Evolutionary conservation across 768 basidiomycete genomes (phyloP).

Genomic region (Dioszegia hungarica): DNA sequence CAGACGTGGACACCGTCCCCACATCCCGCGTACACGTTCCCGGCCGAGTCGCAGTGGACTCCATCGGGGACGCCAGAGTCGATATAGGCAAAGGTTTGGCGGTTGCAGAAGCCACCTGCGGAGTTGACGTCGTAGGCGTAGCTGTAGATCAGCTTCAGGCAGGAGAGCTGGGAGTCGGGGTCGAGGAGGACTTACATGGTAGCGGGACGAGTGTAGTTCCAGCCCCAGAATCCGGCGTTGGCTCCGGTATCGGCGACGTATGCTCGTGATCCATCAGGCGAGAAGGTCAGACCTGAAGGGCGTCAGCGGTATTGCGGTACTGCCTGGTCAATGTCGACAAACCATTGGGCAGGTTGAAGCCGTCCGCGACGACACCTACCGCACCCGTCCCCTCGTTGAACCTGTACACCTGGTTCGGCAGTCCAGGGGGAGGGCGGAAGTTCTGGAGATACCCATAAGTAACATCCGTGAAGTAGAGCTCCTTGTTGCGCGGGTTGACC

Average conservation of each 20-base stretch:
- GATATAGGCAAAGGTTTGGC: conserved; percentile 40
- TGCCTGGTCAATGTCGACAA: no score
- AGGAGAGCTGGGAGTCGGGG: background rate
- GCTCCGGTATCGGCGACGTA: conserved; percentile 55
- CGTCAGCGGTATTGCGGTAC: no score
- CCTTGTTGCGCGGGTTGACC: conserved; percentile 62
- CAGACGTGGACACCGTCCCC: conserved; percentile 45
- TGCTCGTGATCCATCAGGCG: conserved; percentile 60
- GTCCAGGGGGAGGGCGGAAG: conserved; percentile 63
- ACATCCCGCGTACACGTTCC: conserved; percentile 41
- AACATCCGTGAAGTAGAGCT: conserved; percentile 70
- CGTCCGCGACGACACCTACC: conserved; percentile 69
- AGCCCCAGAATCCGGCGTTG: conserved; percentile 28
- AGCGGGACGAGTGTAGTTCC: conserved; percentile 56
- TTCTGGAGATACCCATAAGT: conserved; percentile 60
- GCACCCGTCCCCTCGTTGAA: conserved; percentile 63
- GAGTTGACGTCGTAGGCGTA: conserved; percentile 41
- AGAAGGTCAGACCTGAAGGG: conserved; percentile 60
- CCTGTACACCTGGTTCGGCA: conserved; percentile 73
- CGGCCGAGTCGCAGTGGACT: conserved; percentile 36
- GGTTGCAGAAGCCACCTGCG: conserved; percentile 31
- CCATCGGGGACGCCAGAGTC: conserved; percentile 33
- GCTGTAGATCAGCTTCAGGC: conserved; percentile 9
- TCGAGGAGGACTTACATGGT: conserved; percentile 58
- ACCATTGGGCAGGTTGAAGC: conserved; percentile 67